A percentile compares a stretch with the other conserved stretches of the same genome.
Conservation (phyloP, 768 basidiomycete genomes). For the Suillus weaverae region DNA sequence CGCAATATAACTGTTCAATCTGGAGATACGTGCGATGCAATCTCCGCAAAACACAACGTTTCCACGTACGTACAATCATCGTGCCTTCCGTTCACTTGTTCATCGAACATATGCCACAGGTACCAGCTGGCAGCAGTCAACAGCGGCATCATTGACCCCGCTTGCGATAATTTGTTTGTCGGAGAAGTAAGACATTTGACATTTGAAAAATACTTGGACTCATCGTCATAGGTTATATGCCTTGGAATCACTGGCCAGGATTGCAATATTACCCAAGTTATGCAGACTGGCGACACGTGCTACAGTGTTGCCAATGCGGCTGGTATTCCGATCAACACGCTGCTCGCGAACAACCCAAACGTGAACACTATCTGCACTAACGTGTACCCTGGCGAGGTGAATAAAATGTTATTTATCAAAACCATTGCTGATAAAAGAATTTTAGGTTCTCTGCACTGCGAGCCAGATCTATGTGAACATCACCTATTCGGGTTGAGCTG, state of each 20-base stretch:
- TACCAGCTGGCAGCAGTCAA: conserved; percentile 62
- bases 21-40: conserved; percentile 58
- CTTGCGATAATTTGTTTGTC: conserved; percentile 56
- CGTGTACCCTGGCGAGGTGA: conserved; percentile 60
- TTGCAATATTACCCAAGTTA: conserved; percentile 51
- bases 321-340: conserved; percentile 44
- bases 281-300: conserved; percentile 54
- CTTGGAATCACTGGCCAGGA: conserved; percentile 58
- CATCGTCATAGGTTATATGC: conserved; percentile 44
- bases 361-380: conserved; percentile 51
- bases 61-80: conserved; percentile 42
- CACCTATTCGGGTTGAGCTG: conserved; percentile 11
- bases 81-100: not conserved
- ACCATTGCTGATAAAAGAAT: conserved; percentile 1
- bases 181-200: conserved; percentile 41
- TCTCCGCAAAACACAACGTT: conserved; percentile 47
- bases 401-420: conserved; percentile 1
- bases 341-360: conserved; percentile 67
- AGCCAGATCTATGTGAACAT: conserved; percentile 24
- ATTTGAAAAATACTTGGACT: not conserved
- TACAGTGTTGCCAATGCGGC: conserved; percentile 38
- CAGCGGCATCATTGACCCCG: conserved; percentile 44
- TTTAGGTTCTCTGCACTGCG: conserved; percentile 27
- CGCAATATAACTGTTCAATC: conserved; percentile 50
- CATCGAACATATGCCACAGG: conserved; percentile 40